These are phyloP conservation scores for Spergularia bocconei DNA, from an alignment of 148 eudicot species.

Conservation along the genomic window DNA sequence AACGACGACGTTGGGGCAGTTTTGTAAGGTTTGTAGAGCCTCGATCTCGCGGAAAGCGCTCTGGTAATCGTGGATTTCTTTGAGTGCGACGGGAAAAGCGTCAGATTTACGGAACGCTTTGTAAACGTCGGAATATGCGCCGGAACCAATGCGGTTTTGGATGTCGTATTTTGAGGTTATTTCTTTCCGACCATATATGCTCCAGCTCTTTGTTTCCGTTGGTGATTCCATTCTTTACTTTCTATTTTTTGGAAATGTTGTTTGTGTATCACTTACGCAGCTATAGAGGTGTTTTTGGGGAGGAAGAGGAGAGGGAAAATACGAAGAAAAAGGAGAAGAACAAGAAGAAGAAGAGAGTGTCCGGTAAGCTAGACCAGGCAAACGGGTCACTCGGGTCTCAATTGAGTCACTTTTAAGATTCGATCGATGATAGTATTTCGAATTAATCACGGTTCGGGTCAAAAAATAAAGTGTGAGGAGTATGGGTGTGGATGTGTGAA, in stretches of 20 bases:
- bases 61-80: slow-evolving; percentile 85
- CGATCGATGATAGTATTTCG: too few relatives aligned
- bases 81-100: slow-evolving; percentile 53
- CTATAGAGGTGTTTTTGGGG: too few relatives aligned
- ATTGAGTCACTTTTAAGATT: too few relatives aligned
- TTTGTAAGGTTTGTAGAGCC: slow-evolving; percentile 56
- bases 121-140: slow-evolving; percentile 90
- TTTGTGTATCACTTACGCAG: too few relatives aligned
- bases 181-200: slow-evolving; percentile 72
- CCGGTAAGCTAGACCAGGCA: too few relatives aligned
- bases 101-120: slow-evolving; percentile 55
- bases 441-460: too few relatives aligned
- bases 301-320: too few relatives aligned
- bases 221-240: slow-evolving; percentile 38
- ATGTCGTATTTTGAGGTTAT: slow-evolving; percentile 66
- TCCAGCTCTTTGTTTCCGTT: slow-evolving; percentile 69
- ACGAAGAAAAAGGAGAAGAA: too few relatives aligned
- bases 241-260: not conserved
- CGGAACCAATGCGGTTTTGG: slow-evolving; percentile 64
- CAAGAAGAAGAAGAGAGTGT: too few relatives aligned
- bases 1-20: slow-evolving; percentile 68
- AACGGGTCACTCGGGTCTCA: too few relatives aligned
- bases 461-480: too few relatives aligned
- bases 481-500: too few relatives aligned
- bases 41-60: slow-evolving; percentile 83